These are phyloP conservation scores for Phaeosphaeriaceae sp. DNA, from an alignment of 2,329 filamentous ascomycete species.

Conservation along the genomic window DNA sequence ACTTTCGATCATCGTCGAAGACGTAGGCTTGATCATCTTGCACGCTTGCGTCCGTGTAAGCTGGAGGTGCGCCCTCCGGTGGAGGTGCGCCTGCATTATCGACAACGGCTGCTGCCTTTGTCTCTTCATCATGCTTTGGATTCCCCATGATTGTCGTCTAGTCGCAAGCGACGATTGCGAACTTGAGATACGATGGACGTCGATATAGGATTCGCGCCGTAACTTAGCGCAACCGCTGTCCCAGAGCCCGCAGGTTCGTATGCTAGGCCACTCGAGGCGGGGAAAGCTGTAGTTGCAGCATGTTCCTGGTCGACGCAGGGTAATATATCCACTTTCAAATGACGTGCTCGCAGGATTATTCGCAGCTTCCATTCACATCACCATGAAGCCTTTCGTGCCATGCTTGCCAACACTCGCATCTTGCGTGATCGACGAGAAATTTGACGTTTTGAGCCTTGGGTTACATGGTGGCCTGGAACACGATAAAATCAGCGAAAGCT, in stretches of 20 bases:
- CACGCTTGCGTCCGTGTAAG: slow-evolving; percentile 31
- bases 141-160: slow-evolving; percentile 9
- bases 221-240: slow-evolving; percentile 7
- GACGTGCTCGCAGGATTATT: slow-evolving; percentile 19
- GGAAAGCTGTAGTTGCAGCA: slow-evolving; percentile 12
- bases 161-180: slow-evolving; percentile 10
- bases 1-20: slow-evolving; percentile 41
- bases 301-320: slow-evolving; percentile 7
- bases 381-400: slow-evolving; percentile 8
- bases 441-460: slow-evolving; percentile 35
- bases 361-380: slow-evolving; percentile 7
- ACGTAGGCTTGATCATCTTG: slow-evolving; percentile 43
- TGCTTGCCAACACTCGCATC: slow-evolving; percentile 6
- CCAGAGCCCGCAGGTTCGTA: background rate
- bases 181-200: slow-evolving; percentile 6
- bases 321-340: slow-evolving; percentile 23
- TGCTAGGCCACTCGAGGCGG: slow-evolving; percentile 2
- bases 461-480: slow-evolving; percentile 25
- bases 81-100: slow-evolving; percentile 15
- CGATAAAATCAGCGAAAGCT: slow-evolving; percentile 11
- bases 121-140: slow-evolving; percentile 26
- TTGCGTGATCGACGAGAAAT: slow-evolving; percentile 35
- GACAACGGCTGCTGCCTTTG: slow-evolving; percentile 23
- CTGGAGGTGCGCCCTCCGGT: slow-evolving; percentile 10
- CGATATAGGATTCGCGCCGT: slow-evolving; percentile 16